These are phyloP conservation scores for Salix exigua DNA, from an alignment of 345 rosid genomes.

Conservation along the genomic window DNA sequence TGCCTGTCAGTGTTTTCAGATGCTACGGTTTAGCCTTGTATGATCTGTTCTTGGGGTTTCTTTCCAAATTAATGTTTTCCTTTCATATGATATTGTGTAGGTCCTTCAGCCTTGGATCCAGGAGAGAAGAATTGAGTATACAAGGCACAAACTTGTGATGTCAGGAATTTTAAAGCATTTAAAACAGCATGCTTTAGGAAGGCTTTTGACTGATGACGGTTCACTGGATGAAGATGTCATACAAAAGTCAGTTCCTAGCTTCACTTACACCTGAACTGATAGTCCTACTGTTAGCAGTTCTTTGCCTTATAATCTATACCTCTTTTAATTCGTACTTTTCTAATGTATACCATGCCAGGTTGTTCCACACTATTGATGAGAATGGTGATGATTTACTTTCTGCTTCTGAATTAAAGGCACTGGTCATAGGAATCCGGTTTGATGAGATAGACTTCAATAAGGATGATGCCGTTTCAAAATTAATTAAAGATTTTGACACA, in stretches of 20 bases:
- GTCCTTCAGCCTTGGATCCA: conserved; percentile 88
- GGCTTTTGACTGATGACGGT: conserved; percentile 56
- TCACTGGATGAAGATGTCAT: conserved; percentile 48
- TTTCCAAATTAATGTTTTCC: background rate
- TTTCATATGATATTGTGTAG: conserved; percentile 11
- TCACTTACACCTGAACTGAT: background rate
- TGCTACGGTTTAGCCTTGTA: background rate
- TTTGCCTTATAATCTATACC: background rate
- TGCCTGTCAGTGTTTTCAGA: background rate
- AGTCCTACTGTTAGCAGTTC: background rate
- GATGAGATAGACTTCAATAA: conserved; percentile 67
- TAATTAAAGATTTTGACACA: conserved; percentile 69
- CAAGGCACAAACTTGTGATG: conserved; percentile 66
- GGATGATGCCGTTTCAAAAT: conserved; percentile 56
- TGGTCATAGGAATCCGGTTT: conserved; percentile 69
- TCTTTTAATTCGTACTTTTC: background rate
- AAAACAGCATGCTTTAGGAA: conserved; percentile 61
- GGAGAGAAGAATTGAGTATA: conserved; percentile 66
- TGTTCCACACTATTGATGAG: conserved; percentile 64
- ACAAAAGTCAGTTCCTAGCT: conserved; percentile 35
- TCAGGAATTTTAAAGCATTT: conserved; percentile 69
- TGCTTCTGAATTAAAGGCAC: conserved; percentile 54
- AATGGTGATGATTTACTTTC: conserved; percentile 47
- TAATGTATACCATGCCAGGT: conserved; percentile 36
- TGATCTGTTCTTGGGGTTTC: background rate